Evolutionary conservation across 192 early-diverging fungal genomes (phyloP).

Genomic region (Kappamyces sp.): DNA sequence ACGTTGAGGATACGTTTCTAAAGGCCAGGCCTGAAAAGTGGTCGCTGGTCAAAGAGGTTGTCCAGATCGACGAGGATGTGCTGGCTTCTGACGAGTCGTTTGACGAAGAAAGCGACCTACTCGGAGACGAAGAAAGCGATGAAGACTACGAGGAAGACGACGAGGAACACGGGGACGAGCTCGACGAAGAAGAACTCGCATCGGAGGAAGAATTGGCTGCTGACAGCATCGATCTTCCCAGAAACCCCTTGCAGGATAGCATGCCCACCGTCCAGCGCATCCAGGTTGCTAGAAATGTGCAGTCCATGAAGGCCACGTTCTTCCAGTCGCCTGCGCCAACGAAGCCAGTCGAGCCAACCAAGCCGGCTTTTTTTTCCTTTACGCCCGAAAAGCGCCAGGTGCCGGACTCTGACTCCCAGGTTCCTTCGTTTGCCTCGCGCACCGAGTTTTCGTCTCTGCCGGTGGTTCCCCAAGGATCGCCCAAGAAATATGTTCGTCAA

Average conservation of each 20-base stretch:
- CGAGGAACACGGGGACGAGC: constrained; percentile 23
- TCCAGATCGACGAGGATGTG: constrained; percentile 6
- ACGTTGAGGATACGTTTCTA: background rate
- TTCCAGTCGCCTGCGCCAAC: constrained; percentile 15
- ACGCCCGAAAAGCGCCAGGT: background rate
- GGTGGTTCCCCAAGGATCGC: constrained; percentile 5
- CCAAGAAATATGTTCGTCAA: constrained; percentile 20
- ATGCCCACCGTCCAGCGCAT: constrained; percentile 14
- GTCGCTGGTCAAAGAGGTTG: too few species aligned
- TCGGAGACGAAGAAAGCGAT: constrained; percentile 5
- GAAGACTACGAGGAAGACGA: constrained; percentile 20
- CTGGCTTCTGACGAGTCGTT: constrained; percentile 25
- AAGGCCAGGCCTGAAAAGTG: background rate
- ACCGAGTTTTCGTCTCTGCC: background rate
- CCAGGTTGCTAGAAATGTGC: constrained; percentile 22
- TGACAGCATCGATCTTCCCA: background rate
- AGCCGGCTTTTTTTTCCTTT: background rate
- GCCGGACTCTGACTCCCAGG: background rate
- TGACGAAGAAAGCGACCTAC: constrained; percentile 12
- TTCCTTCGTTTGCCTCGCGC: background rate
- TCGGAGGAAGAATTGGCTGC: constrained; percentile 8
- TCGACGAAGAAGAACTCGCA: constrained; percentile 11
- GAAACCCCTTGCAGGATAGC: constrained; percentile 2
- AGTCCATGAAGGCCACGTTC: constrained; percentile 27
- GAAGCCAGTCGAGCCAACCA: constrained; percentile 2